Conservation (phyloP, 2,329 filamentous ascomycete species). For the Aspergillus fischeri region DNA sequence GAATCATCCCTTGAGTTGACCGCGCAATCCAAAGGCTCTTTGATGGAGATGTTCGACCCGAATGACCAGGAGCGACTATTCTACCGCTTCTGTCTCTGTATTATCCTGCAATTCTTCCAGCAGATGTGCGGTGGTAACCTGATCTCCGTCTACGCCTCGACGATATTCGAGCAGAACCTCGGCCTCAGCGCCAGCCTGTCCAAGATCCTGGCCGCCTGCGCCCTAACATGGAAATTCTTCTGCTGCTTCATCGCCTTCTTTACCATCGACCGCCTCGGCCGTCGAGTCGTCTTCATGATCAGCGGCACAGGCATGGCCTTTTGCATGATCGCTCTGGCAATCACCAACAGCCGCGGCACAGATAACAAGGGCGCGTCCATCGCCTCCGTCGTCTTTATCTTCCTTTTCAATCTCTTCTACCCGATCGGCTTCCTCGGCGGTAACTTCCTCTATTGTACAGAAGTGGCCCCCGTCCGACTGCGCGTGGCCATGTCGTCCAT, state of each 20-base stretch:
- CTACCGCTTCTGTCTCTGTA: conserved; percentile 18
- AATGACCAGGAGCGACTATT: conserved; percentile 17
- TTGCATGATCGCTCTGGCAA: conserved; percentile 53
- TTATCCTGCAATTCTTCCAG: conserved; percentile 16
- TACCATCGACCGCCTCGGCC: conserved; percentile 50
- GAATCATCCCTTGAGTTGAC: conserved; percentile 16
- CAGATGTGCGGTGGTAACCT: conserved; percentile 18
- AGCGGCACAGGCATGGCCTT: conserved; percentile 50
- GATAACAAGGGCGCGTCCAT: conserved; percentile 10
- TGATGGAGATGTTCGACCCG: conserved; percentile 15
- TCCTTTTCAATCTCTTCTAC: conserved; percentile 63
- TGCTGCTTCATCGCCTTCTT: conserved; percentile 50
- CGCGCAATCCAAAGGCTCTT: conserved; percentile 7
- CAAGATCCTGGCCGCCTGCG: conserved; percentile 43
- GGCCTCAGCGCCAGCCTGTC: conserved; percentile 13
- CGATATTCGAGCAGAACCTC: conserved; percentile 16
- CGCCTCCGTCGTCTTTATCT: conserved; percentile 38
- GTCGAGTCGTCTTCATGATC: conserved; percentile 50
- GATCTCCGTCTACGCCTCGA: conserved; percentile 14
- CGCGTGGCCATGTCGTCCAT: conserved; percentile 54
- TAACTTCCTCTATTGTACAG: conserved; percentile 49
- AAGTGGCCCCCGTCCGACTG: conserved; percentile 50
- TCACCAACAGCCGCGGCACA: conserved; percentile 31
- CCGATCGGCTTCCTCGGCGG: conserved; percentile 59
- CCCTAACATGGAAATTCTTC: conserved; percentile 55